These are phyloP conservation scores for Coemansia sp. DNA, from an alignment of 371 early-diverging fungal genomes.

Conservation along the genomic window DNA sequence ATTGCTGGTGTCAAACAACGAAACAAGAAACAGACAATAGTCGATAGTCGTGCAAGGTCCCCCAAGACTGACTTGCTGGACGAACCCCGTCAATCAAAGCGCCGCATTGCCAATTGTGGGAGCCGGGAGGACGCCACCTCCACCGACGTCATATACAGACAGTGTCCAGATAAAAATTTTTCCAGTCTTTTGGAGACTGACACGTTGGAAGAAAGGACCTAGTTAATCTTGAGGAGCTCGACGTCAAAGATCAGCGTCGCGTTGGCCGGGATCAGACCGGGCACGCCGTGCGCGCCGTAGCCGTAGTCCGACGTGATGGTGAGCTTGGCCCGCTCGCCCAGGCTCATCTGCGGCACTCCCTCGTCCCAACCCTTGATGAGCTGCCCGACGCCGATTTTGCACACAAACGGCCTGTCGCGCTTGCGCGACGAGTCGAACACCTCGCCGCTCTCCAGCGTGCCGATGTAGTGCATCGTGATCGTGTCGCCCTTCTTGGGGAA, in stretches of 20 bases:
- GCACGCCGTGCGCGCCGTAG: conserved; percentile 69
- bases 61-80: too few relatives aligned
- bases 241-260: conserved; percentile 83
- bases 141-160: neutral
- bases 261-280: conserved; percentile 77
- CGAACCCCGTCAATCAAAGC: too few relatives aligned
- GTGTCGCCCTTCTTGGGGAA: conserved; percentile 83
- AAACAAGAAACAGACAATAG: too few relatives aligned
- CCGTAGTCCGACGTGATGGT: conserved; percentile 74
- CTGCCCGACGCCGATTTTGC: conserved; percentile 86
- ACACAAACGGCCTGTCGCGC: conserved; percentile 74
- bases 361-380: conserved; percentile 90
- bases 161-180: neutral
- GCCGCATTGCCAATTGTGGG: too few relatives aligned
- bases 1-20: too few relatives aligned
- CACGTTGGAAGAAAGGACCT: neutral
- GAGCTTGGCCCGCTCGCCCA: conserved; percentile 71
- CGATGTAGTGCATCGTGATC: conserved; percentile 73
- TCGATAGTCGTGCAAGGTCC: too few relatives aligned
- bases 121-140: too few relatives aligned
- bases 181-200: neutral
- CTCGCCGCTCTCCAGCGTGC: conserved; percentile 66
- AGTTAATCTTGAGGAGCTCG: conserved; percentile 77
- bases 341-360: conserved; percentile 83
- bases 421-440: conserved; percentile 88